Percentiles rank a stretch among this genome's conserved stretches.
Evolutionary conservation across 352 stramenopile species (phyloP).

Genomic region (Pythium oligandrum): DNA sequence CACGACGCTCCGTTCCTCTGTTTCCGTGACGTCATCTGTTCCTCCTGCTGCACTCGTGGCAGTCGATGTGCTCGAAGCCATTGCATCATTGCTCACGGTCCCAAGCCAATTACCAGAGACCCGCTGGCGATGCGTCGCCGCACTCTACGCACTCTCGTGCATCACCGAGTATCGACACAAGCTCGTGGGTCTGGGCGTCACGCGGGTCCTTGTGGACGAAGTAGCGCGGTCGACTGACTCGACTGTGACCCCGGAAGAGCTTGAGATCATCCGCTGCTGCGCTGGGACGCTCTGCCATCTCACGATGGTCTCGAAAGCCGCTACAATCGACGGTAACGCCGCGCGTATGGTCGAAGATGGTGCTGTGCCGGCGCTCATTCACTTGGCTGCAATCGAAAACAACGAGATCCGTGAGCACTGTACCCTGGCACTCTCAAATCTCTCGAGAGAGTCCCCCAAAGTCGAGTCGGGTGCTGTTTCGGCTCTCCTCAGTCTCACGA

Average conservation of each 20-base stretch:
- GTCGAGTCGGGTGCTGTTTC: conserved; percentile 66
- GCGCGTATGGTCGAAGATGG: conserved; percentile 57
- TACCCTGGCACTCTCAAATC: conserved; percentile 64
- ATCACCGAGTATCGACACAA: conserved; percentile 32
- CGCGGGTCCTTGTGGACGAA: conserved; percentile 40
- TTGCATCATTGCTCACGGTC: conserved; percentile 29
- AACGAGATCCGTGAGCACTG: conserved; percentile 62
- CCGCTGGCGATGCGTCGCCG: conserved; percentile 52
- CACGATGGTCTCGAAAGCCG: conserved; percentile 25
- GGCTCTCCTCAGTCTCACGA: conserved; percentile 44
- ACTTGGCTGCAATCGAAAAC: conserved; percentile 54
- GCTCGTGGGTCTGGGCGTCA: conserved; percentile 48
- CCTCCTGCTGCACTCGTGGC: conserved; percentile 27
- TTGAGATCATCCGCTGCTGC: conserved; percentile 36
- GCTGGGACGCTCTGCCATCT: conserved; percentile 59
- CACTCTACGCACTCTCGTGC: conserved; percentile 48
- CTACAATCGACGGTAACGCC: conserved; percentile 23
- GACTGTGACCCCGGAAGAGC: too few species aligned
- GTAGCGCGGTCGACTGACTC: conserved; percentile 12
- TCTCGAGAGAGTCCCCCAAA: conserved; percentile 60
- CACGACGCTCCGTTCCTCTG: too few species aligned
- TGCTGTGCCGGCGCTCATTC: conserved; percentile 58
- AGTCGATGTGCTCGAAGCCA: conserved; percentile 26
- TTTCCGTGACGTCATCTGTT: background rate
- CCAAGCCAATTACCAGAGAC: conserved; percentile 40